Evolutionary conservation across 441 rosid genomes (phyloP).

Genomic region (Syzygium syzygioides): DNA sequence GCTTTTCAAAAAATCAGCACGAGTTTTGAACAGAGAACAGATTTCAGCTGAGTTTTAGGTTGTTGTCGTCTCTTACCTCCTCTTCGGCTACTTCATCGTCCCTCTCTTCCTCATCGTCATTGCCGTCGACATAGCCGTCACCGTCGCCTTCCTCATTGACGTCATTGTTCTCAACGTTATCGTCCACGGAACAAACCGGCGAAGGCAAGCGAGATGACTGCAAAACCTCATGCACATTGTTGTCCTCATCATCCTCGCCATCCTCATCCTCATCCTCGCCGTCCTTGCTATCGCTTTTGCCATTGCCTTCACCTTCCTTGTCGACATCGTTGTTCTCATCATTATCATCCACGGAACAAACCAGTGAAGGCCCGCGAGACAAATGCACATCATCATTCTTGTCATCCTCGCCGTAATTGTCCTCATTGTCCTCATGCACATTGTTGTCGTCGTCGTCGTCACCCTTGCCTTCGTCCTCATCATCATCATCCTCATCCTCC

Average conservation of each 20-base stretch:
- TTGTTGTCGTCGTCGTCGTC: too few species aligned
- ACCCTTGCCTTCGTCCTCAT: too few species aligned
- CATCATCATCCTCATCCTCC: accelerated
- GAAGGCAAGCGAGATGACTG: not conserved
- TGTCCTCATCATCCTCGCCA: not conserved
- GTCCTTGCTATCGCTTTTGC: too few species aligned
- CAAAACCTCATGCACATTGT: not conserved
- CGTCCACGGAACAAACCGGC: not conserved
- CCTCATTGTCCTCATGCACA: too few species aligned
- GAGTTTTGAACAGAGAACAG: not conserved
- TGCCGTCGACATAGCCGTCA: not conserved
- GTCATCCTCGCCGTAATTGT: too few species aligned
- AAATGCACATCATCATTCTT: too few species aligned
- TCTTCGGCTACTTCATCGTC: not conserved
- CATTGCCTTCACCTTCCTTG: too few species aligned
- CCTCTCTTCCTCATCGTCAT: not conserved
- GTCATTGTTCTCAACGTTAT: not conserved
- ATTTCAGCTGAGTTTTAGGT: not conserved
- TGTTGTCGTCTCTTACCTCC: not conserved
- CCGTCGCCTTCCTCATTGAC: not conserved
- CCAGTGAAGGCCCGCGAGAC: too few species aligned
- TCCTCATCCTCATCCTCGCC: too few species aligned
- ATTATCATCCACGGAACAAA: too few species aligned
- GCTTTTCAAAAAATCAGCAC: not conserved
- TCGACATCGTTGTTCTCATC: too few species aligned